These are phyloP conservation scores for Pichia exigua DNA, from an alignment of 805 yeast genomes.

Conservation along the genomic window DNA sequence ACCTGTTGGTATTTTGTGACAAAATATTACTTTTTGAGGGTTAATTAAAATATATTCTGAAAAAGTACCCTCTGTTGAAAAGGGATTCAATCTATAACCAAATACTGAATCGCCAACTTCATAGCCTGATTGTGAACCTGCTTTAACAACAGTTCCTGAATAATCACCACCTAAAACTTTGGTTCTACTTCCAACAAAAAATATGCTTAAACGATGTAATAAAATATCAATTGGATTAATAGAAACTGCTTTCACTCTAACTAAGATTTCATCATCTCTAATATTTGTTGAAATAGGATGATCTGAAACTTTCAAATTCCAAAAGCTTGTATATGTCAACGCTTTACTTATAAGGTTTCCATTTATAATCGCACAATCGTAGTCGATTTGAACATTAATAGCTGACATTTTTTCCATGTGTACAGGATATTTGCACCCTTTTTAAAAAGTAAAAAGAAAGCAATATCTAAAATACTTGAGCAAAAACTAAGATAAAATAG, in stretches of 20 bases:
- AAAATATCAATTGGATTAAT: constrained; percentile 16
- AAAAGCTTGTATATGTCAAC: constrained; percentile 11
- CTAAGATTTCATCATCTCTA: constrained; percentile 9
- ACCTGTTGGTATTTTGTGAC: constrained; percentile 37
- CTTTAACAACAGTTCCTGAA: constrained; percentile 15
- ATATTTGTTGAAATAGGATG: constrained; percentile 5
- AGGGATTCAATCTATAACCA: constrained; percentile 8
- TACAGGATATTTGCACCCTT: background rate
- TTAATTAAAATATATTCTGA: constrained; percentile 37
- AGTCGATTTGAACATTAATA: background rate
- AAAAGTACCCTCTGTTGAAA: constrained; percentile 30
- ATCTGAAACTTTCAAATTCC: constrained; percentile 5
- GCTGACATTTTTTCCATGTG: background rate
- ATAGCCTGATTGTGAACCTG: constrained; percentile 12
- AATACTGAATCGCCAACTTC: constrained; percentile 16
- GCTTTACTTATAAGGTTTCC: constrained; percentile 10
- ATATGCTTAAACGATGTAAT: constrained; percentile 3
- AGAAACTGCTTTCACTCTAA: constrained; percentile 12
- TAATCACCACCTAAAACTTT: constrained; percentile 17
- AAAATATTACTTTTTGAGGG: constrained; percentile 15
- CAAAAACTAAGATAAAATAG: background rate
- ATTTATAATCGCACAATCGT: background rate
- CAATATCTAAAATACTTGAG: background rate
- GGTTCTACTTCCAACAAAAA: constrained; percentile 1
- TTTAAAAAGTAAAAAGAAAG: background rate